phyloP scores from a whole-genome alignment of 176 grass and related monocot genomes.

The Juncus inflexus region DNA sequence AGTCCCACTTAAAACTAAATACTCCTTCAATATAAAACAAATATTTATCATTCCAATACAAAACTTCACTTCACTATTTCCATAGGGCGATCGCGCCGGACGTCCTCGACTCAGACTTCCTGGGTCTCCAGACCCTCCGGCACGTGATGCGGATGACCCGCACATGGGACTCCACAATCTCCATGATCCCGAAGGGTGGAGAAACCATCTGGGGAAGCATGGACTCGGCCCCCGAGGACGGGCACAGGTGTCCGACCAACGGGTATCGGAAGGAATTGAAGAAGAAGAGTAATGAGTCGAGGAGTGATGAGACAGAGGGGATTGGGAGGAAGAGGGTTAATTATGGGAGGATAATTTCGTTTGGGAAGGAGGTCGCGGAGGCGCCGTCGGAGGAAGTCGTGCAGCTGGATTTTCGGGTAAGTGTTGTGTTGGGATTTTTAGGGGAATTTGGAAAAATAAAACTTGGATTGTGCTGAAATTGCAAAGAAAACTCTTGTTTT shows the following conservation, averaged over 20 bases:
- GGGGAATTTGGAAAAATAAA: not conserved
- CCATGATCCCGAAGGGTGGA: slow-evolving; percentile 98
- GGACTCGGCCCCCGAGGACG: slow-evolving; percentile 83
- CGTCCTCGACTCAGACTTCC: slow-evolving; percentile 79
- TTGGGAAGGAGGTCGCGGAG: slow-evolving; percentile 85
- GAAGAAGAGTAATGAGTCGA: no score
- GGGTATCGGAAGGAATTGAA: no score
- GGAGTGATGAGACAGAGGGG: no score
- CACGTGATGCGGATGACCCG: slow-evolving; percentile 99
- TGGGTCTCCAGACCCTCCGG: slow-evolving; percentile 83
- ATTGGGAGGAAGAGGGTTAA: slow-evolving; percentile 25
- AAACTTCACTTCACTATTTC: no score
- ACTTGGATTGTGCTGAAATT: no score
- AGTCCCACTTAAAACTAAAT: no score
- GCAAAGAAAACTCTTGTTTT: no score
- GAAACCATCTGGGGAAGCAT: slow-evolving; percentile 93
- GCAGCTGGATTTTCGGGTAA: slow-evolving; percentile 78
- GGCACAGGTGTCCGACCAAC: slow-evolving; percentile 19
- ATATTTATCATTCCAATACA: slow-evolving; percentile 2
- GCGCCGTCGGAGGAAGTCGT: slow-evolving; percentile 45
- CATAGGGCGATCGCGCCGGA: slow-evolving; percentile 87
- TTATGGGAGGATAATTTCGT: slow-evolving; percentile 82
- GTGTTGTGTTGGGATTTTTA: slow-evolving; percentile 35
- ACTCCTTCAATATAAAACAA: no score
- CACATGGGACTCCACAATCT: slow-evolving; percentile 99